Evolutionary conservation across 257 asterid genomes (phyloP).

Genomic region (Capsicum chinense): DNA sequence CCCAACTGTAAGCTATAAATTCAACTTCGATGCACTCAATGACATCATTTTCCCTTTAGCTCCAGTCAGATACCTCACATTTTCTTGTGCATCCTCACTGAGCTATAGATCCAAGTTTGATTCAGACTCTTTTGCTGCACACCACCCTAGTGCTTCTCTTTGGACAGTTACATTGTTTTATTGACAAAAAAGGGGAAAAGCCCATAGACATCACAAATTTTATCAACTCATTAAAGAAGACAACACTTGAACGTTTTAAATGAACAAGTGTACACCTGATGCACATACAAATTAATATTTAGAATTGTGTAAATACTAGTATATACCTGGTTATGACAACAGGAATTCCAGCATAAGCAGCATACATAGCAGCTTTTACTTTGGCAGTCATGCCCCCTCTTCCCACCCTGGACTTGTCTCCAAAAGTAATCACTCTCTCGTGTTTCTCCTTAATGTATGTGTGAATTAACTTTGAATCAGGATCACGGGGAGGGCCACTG

Average conservation of each 20-base stretch:
- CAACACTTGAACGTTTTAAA: not conserved
- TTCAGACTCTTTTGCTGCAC: slow-evolving; percentile 23
- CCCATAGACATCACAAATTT: not conserved
- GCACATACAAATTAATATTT: not conserved
- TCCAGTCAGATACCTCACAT: slow-evolving; percentile 19
- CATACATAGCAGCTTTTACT: slow-evolving; percentile 78
- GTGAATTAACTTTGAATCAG: slow-evolving; percentile 62
- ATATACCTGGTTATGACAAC: slow-evolving; percentile 76
- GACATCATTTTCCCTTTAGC: slow-evolving; percentile 20
- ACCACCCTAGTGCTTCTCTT: slow-evolving; percentile 19
- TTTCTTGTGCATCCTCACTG: slow-evolving; percentile 24
- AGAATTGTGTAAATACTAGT: not conserved
- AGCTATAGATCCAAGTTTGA: slow-evolving; percentile 15
- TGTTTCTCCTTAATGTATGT: slow-evolving; percentile 69
- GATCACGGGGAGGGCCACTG: slow-evolving; percentile 84
- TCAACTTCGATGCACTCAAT: slow-evolving; percentile 7
- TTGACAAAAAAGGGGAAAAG: slow-evolving; percentile 13
- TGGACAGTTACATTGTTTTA: slow-evolving; percentile 6
- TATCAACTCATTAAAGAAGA: not conserved
- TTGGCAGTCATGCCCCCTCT: slow-evolving; percentile 97
- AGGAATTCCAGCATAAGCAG: slow-evolving; percentile 73
- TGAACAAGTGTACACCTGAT: not conserved
- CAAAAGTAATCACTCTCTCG: slow-evolving; percentile 63
- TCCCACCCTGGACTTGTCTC: slow-evolving; percentile 90
- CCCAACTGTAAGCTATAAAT: slow-evolving; percentile 5